phyloP scores from a whole-genome alignment of 495 filamentous ascomycete genomes.

The Xylona heveae region DNA sequence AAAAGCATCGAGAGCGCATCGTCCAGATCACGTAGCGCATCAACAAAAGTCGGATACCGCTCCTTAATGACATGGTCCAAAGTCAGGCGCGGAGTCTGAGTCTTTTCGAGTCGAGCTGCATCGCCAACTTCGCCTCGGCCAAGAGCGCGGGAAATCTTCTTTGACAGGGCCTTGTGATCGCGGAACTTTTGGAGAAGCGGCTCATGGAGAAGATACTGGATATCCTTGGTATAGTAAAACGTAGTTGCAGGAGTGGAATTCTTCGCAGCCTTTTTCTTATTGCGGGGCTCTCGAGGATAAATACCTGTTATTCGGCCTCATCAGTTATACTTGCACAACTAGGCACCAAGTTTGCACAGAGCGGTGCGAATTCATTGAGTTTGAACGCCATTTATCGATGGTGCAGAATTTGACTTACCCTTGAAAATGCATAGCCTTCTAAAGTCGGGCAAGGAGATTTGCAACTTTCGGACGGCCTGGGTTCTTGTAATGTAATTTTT shows the following conservation, averaged over 20 bases:
- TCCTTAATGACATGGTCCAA: slow-evolving; percentile 95
- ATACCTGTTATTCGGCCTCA: slow-evolving; percentile 41
- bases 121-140: slow-evolving; percentile 79
- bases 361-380: too few species aligned
- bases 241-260: slow-evolving; percentile 75
- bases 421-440: slow-evolving; percentile 97
- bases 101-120: slow-evolving; percentile 67
- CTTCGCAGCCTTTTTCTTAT: slow-evolving; percentile 90
- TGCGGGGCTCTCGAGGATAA: slow-evolving; percentile 88
- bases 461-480: slow-evolving; percentile 89
- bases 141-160: slow-evolving; percentile 84
- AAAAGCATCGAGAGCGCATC: slow-evolving; percentile 94
- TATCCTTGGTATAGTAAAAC: slow-evolving; percentile 98
- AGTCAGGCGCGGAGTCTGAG: slow-evolving; percentile 61
- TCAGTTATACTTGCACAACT: too few species aligned
- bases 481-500: slow-evolving; percentile 98
- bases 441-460: slow-evolving; percentile 92
- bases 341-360: too few species aligned
- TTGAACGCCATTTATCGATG: too few species aligned
- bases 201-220: slow-evolving; percentile 93
- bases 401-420: slow-evolving; percentile 24
- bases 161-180: slow-evolving; percentile 85
- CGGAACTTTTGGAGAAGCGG: slow-evolving; percentile 89
- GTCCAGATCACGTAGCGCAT: slow-evolving; percentile 85
- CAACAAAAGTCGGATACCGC: slow-evolving; percentile 90